phyloP scores from a whole-genome alignment of 139 green algal genomes.

The Mesotaenium endlicherianum region DNA sequence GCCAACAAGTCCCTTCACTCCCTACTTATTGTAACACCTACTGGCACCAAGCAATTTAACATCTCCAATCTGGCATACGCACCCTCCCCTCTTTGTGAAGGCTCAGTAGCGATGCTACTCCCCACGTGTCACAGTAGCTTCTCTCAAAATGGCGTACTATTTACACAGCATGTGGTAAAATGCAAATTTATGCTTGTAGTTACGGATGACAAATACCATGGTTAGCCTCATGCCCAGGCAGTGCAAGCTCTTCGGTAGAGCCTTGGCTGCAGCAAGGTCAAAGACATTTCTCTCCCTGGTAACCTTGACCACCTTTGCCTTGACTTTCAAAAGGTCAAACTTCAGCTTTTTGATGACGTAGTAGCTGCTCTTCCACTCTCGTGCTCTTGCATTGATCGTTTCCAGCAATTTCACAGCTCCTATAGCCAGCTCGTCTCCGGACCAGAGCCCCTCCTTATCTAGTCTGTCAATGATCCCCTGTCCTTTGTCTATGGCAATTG shows the following conservation, averaged over 20 bases:
- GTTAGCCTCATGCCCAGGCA: conserved; percentile 21
- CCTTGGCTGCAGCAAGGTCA: conserved; percentile 18
- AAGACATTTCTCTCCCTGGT: conserved; percentile 14
- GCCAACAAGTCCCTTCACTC: too few species aligned
- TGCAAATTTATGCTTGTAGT: too few species aligned
- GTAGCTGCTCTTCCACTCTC: neutral
- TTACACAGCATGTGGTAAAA: too few species aligned
- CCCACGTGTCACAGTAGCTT: too few species aligned
- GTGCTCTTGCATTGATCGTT: neutral
- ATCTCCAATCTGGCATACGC: too few species aligned
- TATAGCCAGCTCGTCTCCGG: neutral
- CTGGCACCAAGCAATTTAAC: too few species aligned
- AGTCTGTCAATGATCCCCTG: neutral
- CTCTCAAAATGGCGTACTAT: too few species aligned
- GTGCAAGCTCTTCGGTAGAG: conserved; percentile 28
- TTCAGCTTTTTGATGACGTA: conserved; percentile 6
- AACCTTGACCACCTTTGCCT: conserved; percentile 7
- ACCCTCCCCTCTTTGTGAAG: too few species aligned
- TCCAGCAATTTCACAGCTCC: conserved; percentile 6
- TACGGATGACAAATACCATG: too few species aligned
- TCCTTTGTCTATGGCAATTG: neutral
- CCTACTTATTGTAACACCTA: too few species aligned
- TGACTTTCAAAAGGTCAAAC: neutral
- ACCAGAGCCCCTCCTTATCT: neutral
- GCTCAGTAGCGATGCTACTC: too few species aligned